phyloP scores from a whole-genome alignment of 2,329 filamentous ascomycete genomes.

The Sporothrix mexicana region DNA sequence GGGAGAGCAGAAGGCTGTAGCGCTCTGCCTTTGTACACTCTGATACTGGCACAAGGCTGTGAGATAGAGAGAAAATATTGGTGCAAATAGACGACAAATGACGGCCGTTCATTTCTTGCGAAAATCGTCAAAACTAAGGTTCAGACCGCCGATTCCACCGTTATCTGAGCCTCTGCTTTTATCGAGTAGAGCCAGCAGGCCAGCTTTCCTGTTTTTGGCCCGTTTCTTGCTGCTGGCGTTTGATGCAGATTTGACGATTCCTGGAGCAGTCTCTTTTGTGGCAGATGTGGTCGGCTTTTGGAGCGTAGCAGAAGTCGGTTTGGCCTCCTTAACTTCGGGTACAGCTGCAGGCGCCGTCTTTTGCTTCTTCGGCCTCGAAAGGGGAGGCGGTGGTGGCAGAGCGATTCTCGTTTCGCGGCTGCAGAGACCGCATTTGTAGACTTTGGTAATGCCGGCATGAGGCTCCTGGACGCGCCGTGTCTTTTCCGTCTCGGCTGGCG shows the following conservation, averaged over 20 bases:
- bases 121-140: constrained; percentile 62
- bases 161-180: constrained; percentile 50
- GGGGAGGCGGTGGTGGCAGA: constrained; percentile 48
- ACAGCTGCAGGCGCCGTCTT: background rate
- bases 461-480: background rate
- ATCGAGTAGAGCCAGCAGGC: constrained; percentile 68
- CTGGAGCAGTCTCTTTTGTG: background rate
- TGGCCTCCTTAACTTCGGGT: constrained; percentile 36
- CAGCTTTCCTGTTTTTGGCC: constrained; percentile 68
- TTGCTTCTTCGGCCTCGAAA: constrained; percentile 38
- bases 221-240: constrained; percentile 58
- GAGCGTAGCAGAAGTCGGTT: constrained; percentile 32
- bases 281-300: background rate
- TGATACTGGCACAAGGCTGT: background rate
- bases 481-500: background rate
- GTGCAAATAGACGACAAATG: background rate
- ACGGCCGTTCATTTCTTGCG: constrained; percentile 48
- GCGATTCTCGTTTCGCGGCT: constrained; percentile 50
- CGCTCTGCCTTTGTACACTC: no score
- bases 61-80: background rate
- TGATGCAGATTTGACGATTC: constrained; percentile 26
- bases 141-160: constrained; percentile 44
- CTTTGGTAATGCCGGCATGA: constrained; percentile 46
- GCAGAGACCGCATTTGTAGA: constrained; percentile 55
- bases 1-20: background rate